These are phyloP conservation scores for Bonia amplexicaulis DNA, from an alignment of 176 grass and related monocot species.

Conservation along the genomic window DNA sequence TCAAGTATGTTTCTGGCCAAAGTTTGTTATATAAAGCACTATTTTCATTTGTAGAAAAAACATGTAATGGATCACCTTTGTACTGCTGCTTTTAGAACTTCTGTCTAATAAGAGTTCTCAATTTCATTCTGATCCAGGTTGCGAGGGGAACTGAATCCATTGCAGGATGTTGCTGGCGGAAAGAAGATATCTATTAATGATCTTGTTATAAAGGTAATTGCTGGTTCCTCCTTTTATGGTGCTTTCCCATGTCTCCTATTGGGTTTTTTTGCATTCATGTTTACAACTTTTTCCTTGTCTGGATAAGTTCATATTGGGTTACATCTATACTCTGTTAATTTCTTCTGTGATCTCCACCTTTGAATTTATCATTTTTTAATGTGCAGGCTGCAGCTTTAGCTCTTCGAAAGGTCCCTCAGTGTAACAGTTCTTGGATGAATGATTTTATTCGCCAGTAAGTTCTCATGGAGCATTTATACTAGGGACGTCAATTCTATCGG, in stretches of 20 bases:
- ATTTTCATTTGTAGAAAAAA: background rate
- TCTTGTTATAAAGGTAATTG: constrained; percentile 86
- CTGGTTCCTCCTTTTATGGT: background rate
- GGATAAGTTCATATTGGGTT: background rate
- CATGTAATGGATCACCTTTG: background rate
- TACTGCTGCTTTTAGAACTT: background rate
- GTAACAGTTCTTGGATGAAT: constrained; percentile 94
- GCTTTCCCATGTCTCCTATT: background rate
- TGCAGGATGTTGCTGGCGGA: constrained; percentile 78
- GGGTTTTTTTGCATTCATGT: background rate
- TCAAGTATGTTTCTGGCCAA: constrained; percentile 52
- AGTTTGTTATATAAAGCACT: constrained; percentile 5
- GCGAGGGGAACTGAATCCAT: constrained; percentile 67
- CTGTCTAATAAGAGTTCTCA: background rate
- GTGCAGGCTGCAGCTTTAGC: constrained; percentile 87
- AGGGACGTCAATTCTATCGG: background rate
- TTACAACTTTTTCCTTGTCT: background rate
- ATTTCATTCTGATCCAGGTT: constrained; percentile 44
- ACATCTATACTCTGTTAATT: background rate
- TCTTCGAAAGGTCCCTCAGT: constrained; percentile 86
- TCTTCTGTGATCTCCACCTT: background rate
- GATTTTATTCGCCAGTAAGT: constrained; percentile 97
- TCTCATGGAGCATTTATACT: background rate
- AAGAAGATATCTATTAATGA: constrained; percentile 97
- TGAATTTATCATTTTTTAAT: constrained; percentile 2